Evolutionary conservation across 2,329 filamentous ascomycete species (phyloP), one percentile per base, ranked within the genome.

Genomic region (Neurospora sp.): DNA sequence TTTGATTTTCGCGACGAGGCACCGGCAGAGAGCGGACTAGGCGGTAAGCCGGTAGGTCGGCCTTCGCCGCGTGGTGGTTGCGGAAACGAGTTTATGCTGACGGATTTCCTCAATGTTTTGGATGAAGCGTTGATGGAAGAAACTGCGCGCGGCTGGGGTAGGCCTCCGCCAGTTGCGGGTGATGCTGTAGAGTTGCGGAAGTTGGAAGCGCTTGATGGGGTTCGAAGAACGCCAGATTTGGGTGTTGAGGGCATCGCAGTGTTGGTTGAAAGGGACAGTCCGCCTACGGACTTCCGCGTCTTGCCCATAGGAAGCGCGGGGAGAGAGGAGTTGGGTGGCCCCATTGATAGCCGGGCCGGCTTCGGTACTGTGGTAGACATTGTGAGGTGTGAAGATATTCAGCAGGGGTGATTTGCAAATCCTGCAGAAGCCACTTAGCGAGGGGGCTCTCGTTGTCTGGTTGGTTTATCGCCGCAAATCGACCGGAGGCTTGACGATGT

Each of bases 51-150:
- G 75, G 82, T 82, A 67, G 84, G 81, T 73, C 86, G 85, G 69
- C 81, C 84, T 69, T 86, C 85, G 67, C 89, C 87, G 74, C 90
- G 90, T 15, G 95, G 95, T 15, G 95, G 95, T 73, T 97, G 92
- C 38, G 95, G 95, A 77, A 98, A 97, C 0, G 93, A 90, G 78
- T 94, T 95, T 77, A 97, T 97, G 84, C 94, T 97, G 76, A 97
- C 91, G 0, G 92, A 92, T 81, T 96, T 96, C 72, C 93, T 89
- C 69, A 97, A 81, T 1, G 90, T 88, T 79, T 90, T 94, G 36
- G 89, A 88, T 5, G 87, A 83, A 39, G 83, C 82, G 72, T 87
- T 89, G 15, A 88, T 81, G 42, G 82, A 83, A 9, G 88, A 84
- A 6, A 84, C 80, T 2, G 86, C 83, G 71, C 86, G 87, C 19